Percentiles rank a stretch among this genome's conserved stretches.
phyloP scores from a whole-genome alignment of 805 yeast species.

The Cyberlindnera americana region DNA sequence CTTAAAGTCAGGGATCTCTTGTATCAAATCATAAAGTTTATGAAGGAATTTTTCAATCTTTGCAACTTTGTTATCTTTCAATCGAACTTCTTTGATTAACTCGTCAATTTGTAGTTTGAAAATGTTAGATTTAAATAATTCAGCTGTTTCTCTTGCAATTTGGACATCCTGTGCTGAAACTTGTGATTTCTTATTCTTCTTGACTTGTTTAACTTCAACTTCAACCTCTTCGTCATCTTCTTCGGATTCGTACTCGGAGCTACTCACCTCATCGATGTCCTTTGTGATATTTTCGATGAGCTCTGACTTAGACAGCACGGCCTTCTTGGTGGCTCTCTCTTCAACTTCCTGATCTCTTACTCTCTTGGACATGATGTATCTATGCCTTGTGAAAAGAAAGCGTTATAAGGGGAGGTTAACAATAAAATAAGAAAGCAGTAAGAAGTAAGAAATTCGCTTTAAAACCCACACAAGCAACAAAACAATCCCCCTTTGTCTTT shows the following conservation, averaged over 20 bases:
- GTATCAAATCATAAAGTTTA: conserved; percentile 64
- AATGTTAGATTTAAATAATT: conserved; percentile 88
- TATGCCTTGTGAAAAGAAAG: too few relatives aligned
- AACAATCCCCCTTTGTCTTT: too few relatives aligned
- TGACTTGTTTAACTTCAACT: conserved; percentile 14
- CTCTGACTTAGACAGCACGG: conserved; percentile 20
- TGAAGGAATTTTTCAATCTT: conserved; percentile 74
- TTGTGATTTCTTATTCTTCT: conserved; percentile 24
- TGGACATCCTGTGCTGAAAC: conserved; percentile 80
- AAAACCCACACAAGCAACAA: too few relatives aligned
- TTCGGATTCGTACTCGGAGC: conserved; percentile 12
- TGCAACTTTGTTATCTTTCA: conserved; percentile 65
- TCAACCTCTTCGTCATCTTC: conserved; percentile 32
- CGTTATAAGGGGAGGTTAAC: too few relatives aligned
- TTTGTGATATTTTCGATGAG: conserved; percentile 17
- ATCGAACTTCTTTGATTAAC: conserved; percentile 70
- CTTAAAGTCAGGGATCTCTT: conserved; percentile 55
- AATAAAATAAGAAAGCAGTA: too few relatives aligned
- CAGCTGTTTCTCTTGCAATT: conserved; percentile 90
- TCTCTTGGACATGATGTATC: conserved; percentile 16
- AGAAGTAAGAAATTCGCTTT: too few relatives aligned
- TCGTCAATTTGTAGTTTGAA: conserved; percentile 96
- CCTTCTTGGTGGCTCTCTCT: conserved; percentile 19
- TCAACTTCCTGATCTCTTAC: conserved; percentile 22
- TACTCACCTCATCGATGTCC: conserved; percentile 9